A percentile compares a stretch with the other conserved stretches of the same genome.
Conservation (phyloP, 208 protist species). For the Trichomonas vaginalis region DNA sequence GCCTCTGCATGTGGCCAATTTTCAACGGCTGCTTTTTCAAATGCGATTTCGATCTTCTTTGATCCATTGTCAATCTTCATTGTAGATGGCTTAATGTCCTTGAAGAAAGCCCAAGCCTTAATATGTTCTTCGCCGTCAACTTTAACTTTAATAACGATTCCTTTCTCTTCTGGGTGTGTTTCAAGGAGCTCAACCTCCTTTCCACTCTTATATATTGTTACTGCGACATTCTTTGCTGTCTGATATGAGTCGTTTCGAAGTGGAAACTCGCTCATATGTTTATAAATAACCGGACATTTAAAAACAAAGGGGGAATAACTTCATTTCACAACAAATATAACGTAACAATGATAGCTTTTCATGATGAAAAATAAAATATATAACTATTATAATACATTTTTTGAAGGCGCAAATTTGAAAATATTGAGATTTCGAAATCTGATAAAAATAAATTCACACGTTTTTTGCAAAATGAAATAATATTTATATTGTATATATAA, state of each 20-base stretch:
- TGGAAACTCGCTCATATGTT: not conserved
- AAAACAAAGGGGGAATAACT: too few relatives aligned
- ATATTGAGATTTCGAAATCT: too few relatives aligned
- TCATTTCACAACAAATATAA: too few relatives aligned
- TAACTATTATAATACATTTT: too few relatives aligned
- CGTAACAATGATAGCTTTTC: too few relatives aligned
- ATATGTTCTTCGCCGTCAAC: not conserved
- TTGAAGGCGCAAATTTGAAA: too few relatives aligned
- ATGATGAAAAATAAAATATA: too few relatives aligned
- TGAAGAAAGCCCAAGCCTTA: constrained; percentile 1
- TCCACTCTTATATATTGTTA: not conserved
- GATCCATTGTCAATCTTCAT: not conserved
- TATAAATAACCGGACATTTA: too few relatives aligned
- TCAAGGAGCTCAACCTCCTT: not conserved
- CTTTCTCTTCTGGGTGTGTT: not conserved
- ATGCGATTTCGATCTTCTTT: not conserved
- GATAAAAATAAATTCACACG: too few relatives aligned
- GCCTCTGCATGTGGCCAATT: not conserved
- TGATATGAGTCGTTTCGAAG: not conserved
- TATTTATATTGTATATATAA: too few relatives aligned
- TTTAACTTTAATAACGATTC: not conserved
- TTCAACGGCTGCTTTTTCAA: not conserved
- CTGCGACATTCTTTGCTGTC: not conserved
- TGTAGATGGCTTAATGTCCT: not conserved
- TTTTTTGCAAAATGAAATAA: too few relatives aligned